phyloP scores from a whole-genome alignment of 306 rosid species.

The Prunus padus region DNA sequence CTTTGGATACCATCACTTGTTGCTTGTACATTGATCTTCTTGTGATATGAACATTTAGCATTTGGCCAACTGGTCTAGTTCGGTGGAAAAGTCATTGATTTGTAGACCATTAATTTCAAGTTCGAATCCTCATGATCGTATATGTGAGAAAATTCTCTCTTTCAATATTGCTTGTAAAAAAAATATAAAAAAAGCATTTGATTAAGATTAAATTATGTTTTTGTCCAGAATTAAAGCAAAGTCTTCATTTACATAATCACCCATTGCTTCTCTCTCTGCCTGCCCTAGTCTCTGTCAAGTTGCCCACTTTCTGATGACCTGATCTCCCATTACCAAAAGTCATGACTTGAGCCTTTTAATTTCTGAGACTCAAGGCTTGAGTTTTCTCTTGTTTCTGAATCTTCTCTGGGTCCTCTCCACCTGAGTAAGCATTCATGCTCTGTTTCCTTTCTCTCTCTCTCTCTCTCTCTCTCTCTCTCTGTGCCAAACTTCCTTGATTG shows the following conservation, averaged over 20 bases:
- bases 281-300: conserved; percentile 6
- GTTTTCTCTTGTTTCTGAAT: conserved; percentile 29
- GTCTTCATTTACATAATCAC: not conserved
- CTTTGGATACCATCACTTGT: not conserved
- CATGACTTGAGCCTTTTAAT: conserved; percentile 4
- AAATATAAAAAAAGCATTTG: not conserved
- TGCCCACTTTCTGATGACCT: not conserved
- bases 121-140: fast-evolving
- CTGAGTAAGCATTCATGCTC: conserved; percentile 19
- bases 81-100: too few relatives aligned
- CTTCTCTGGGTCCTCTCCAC: conserved; percentile 30
- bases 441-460: not conserved
- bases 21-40: not conserved
- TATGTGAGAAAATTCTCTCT: too few relatives aligned
- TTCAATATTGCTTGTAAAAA: not conserved
- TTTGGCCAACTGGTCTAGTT: too few relatives aligned
- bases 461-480: not conserved
- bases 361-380: not conserved
- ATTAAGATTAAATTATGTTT: not conserved
- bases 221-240: conserved; percentile 49
- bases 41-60: not conserved
- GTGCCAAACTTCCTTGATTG: conserved; percentile 22
- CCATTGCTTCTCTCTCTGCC: not conserved
- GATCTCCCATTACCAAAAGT: not conserved
- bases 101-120: fast-evolving